Base-by-base conservation (phyloP, 139 green algal genomes). In the Coccomyxa sp. region DNA sequence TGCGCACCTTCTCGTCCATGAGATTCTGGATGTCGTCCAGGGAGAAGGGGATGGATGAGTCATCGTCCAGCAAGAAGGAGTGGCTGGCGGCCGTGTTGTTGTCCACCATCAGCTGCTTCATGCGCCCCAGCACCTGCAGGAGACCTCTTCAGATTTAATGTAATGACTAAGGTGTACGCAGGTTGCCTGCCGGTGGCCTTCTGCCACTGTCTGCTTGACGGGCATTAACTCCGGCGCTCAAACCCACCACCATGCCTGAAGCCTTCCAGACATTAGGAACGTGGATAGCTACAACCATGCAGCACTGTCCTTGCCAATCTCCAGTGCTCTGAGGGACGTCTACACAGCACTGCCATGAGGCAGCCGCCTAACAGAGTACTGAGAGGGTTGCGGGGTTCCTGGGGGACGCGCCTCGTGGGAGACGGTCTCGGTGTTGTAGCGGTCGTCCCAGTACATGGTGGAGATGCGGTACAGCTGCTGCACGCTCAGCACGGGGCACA, bases 381-480 rank as follows among this genome's bases (percentile, higher is more conserved):
- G n/a, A n/a, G n/a, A n/a, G n/a, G n/a, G n/a, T n/a, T n/a, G n/a
- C n/a, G n/a, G n/a, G n/a, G n/a, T n/a, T n/a, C n/a, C n/a, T 1
- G 50, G 50, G 50, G 4, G 50, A 64, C 2, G 50, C 40, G 38
- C 96, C 70, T 95, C 88, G 37, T 88, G 87, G 31, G 85, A 90
- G 41, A 99, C 96, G 16, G 94, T 98, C 85, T 99, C 96, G 6
- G 96, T 99, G 83, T 93, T 93, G 87, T 98, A 99, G 81, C 88
- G 91, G 85, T 97, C 93, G 74, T 97, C 93, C 93, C 93, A 97
- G 94, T 99, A 99, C 97, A 99, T 99, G 73, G 95, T 99, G 82
- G 80, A 92, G 83, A 99, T 98, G 82, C 97, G 93, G 92, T 99
- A 99, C 70, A 99, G 90, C 91, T 99, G 96, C 88, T 99, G 96